Conservation (phyloP, 768 basidiomycete species). For the Suillus hirtellus region DNA sequence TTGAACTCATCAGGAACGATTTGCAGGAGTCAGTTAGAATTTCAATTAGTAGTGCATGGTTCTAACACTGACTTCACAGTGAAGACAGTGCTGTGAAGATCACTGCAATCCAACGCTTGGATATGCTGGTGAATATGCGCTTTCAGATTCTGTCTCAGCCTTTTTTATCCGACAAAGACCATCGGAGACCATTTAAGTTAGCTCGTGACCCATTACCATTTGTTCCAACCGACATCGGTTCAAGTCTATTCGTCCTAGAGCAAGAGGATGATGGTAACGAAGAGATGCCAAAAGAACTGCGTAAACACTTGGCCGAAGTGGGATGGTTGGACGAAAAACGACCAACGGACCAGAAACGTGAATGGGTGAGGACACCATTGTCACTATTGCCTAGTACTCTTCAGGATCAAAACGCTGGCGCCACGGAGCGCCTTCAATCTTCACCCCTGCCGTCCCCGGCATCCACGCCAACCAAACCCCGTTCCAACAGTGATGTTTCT, state of each 20-base stretch:
- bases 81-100: constrained; percentile 36
- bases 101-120: constrained; percentile 55
- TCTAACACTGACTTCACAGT: constrained; percentile 8
- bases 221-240: constrained; percentile 74
- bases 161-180: constrained; percentile 57
- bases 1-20: constrained; percentile 53
- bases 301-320: constrained; percentile 67
- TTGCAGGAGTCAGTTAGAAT: constrained; percentile 48
- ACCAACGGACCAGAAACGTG: constrained; percentile 52
- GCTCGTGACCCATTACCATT: constrained; percentile 74
- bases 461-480: constrained; percentile 35
- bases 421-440: constrained; percentile 30
- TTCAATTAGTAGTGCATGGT: not conserved
- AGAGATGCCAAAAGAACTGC: constrained; percentile 62
- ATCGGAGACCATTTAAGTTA: constrained; percentile 66
- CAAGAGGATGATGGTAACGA: constrained; percentile 53
- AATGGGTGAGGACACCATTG: constrained; percentile 65
- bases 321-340: constrained; percentile 70
- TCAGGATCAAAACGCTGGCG: constrained; percentile 49
- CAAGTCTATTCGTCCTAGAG: constrained; percentile 53
- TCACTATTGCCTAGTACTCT: constrained; percentile 61
- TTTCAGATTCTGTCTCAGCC: constrained; percentile 67
- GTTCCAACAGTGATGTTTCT: constrained; percentile 20
- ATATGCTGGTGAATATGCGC: constrained; percentile 62
- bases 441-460: constrained; percentile 35